Conservation (phyloP, 768 basidiomycete genomes). For the Lactifluus echinatus region DNA sequence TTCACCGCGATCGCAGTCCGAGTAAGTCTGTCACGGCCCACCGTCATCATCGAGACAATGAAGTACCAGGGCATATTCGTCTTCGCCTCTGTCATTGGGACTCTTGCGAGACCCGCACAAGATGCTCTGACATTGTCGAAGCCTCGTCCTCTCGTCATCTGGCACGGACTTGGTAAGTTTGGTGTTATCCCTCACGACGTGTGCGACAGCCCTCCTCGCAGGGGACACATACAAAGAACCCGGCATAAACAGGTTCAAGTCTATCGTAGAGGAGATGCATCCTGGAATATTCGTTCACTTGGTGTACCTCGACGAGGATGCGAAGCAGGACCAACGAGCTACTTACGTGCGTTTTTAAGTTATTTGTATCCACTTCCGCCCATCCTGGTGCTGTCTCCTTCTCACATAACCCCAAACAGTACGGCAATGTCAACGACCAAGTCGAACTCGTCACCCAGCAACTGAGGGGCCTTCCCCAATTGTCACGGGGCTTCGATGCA, state of each 20-base stretch:
- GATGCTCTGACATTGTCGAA: constrained; percentile 1
- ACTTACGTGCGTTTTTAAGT: constrained; percentile 51
- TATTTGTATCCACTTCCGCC: neutral
- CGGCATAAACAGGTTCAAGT: constrained; percentile 61
- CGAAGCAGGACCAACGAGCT: constrained; percentile 56
- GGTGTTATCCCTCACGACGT: neutral
- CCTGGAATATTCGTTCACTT: constrained; percentile 74
- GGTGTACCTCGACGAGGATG: constrained; percentile 54
- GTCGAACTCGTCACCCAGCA: constrained; percentile 56
- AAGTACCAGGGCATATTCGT: neutral
- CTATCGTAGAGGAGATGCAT: constrained; percentile 50
- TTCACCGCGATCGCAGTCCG: too few species aligned
- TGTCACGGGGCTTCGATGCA: constrained; percentile 69
- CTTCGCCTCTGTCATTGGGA: neutral
- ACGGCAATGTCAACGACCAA: constrained; percentile 70
- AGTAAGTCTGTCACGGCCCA: too few species aligned
- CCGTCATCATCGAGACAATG: neutral
- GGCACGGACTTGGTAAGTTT: constrained; percentile 59
- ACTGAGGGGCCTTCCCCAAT: constrained; percentile 52
- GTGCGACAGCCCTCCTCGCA: constrained; percentile 14
- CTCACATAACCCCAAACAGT: constrained; percentile 36
- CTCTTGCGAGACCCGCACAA: constrained; percentile 4
- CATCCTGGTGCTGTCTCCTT: neutral
- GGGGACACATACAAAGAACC: constrained; percentile 72
- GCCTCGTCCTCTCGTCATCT: constrained; percentile 57